Percentiles rank a stretch among this genome's conserved stretches.
phyloP scores from a whole-genome alignment of 169 alveolate species.

The Plasmodium knowlesi region DNA sequence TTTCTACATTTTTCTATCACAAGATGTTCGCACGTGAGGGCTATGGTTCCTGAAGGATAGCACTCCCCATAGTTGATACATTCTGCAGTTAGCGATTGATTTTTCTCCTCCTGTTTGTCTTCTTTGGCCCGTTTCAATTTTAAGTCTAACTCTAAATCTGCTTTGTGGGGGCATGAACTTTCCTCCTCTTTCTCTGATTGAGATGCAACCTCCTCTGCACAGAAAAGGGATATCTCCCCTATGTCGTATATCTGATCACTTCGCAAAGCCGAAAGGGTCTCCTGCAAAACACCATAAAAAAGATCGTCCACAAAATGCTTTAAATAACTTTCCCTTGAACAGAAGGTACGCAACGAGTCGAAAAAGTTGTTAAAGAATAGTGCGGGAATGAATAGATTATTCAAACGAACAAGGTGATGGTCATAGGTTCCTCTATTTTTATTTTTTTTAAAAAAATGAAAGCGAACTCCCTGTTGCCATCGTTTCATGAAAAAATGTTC shows the following conservation, averaged over 20 bases:
- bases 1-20: slow-evolving; percentile 10
- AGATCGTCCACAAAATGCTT: background rate
- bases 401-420: background rate
- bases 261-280: background rate
- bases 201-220: background rate
- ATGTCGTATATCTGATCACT: background rate
- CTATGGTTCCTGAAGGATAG: background rate
- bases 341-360: background rate
- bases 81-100: background rate
- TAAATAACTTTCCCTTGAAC: slow-evolving; percentile 4
- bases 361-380: slow-evolving; percentile 11
- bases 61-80: background rate
- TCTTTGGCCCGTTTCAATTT: background rate
- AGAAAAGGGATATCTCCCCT: background rate
- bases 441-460: background rate
- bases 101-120: no score
- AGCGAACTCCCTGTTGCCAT: background rate
- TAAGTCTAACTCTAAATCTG: background rate
- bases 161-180: background rate
- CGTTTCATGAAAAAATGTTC: background rate
- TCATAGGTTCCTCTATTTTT: background rate
- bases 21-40: background rate
- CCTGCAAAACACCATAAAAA: background rate
- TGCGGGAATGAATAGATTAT: background rate
- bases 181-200: background rate